Evolutionary conservation across 1,284 basidiomycete species (phyloP).

Genomic region (Anthracocystis setariae): DNA sequence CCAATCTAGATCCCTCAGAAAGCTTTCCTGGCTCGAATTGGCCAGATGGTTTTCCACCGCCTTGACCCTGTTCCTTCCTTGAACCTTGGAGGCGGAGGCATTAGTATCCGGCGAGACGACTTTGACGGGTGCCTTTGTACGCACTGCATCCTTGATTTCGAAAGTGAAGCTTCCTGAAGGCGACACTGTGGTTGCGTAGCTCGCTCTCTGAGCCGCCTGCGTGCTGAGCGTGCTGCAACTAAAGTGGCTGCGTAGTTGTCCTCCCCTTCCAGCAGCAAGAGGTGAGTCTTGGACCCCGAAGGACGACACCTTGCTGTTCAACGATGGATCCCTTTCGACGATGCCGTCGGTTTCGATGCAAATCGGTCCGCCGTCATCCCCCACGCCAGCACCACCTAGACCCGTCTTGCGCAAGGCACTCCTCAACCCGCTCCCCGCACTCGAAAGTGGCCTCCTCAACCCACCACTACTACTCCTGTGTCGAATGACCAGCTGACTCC

Average conservation of each 20-base stretch:
- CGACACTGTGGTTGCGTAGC: conserved; percentile 8
- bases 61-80: background rate
- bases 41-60: background rate
- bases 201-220: background rate
- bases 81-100: background rate
- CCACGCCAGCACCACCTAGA: background rate
- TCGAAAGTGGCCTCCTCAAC: conserved; percentile 17
- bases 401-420: conserved; percentile 10
- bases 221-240: conserved; percentile 16
- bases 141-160: conserved; percentile 37
- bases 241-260: conserved; percentile 21
- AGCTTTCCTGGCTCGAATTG: conserved; percentile 6
- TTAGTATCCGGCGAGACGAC: background rate
- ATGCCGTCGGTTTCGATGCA: conserved; percentile 36
- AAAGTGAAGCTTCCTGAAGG: conserved; percentile 36
- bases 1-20: conserved; percentile 30
- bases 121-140: conserved; percentile 2
- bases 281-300: too few species aligned
- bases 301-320: too few species aligned
- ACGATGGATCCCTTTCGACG: background rate
- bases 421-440: conserved; percentile 16
- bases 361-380: conserved; percentile 15
- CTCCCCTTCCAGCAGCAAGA: too few species aligned
- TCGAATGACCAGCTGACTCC: conserved; percentile 28
- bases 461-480: conserved; percentile 6